Conservation (phyloP, 192 early-diverging fungal genomes). For the Coemansia sp. region DNA sequence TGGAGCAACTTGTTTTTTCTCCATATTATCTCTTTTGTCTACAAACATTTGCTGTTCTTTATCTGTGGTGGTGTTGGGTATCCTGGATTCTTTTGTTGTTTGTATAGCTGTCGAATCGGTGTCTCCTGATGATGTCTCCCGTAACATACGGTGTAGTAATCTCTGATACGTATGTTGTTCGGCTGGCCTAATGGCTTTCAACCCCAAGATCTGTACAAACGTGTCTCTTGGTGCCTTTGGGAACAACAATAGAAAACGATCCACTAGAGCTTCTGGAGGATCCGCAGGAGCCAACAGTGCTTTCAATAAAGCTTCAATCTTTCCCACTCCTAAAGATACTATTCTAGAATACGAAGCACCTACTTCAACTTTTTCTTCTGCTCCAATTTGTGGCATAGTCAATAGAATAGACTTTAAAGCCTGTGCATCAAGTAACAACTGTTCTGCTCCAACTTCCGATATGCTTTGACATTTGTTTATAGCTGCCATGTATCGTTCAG, state of each 20-base stretch:
- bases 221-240: constrained; percentile 61
- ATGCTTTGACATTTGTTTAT: constrained; percentile 77
- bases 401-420: constrained; percentile 80
- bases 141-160: constrained; percentile 9
- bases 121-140: too few relatives aligned
- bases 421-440: constrained; percentile 92
- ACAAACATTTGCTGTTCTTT: too few relatives aligned
- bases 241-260: constrained; percentile 86
- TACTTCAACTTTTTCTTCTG: constrained; percentile 39
- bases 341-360: constrained; percentile 73
- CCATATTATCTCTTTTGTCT: neutral
- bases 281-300: constrained; percentile 81
- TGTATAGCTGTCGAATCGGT: too few relatives aligned
- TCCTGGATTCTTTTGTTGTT: too few relatives aligned
- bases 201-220: constrained; percentile 77
- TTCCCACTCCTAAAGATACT: constrained; percentile 74
- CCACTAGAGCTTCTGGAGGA: constrained; percentile 77
- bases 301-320: constrained; percentile 86
- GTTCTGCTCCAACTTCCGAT: constrained; percentile 94
- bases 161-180: constrained; percentile 55
- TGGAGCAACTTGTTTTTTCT: too few relatives aligned
- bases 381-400: constrained; percentile 66
- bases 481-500: constrained; percentile 63
- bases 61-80: too few relatives aligned
- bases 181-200: constrained; percentile 70